A percentile compares a stretch with the other conserved stretches of the same genome.
These are phyloP conservation scores for Cicer chorassanicum DNA, from an alignment of 306 rosid genomes.

Conservation along the genomic window DNA sequence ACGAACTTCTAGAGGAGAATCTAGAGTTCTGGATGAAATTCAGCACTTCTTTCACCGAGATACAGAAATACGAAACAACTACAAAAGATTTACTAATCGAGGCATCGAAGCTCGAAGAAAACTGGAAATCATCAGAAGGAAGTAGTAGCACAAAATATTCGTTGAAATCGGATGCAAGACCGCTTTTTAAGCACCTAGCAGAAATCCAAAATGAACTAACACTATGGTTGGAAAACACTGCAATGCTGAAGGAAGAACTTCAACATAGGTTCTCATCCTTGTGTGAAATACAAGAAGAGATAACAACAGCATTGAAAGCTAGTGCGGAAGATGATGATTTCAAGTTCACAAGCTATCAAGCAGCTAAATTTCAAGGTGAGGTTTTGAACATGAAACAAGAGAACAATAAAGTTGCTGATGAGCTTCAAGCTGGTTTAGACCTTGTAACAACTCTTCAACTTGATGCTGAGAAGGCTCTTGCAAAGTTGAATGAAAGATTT, in stretches of 20 bases:
- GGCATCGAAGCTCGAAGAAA: slow-evolving; percentile 58
- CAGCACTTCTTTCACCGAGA: slow-evolving; percentile 74
- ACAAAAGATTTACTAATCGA: slow-evolving; percentile 67
- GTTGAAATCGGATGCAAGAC: slow-evolving; percentile 76
- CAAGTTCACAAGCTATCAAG: slow-evolving; percentile 91
- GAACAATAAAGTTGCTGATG: slow-evolving; percentile 87
- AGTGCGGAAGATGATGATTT: slow-evolving; percentile 90
- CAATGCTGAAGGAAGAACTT: slow-evolving; percentile 70
- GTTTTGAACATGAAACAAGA: slow-evolving; percentile 96
- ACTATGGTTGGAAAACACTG: slow-evolving; percentile 70
- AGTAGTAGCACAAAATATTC: slow-evolving; percentile 46
- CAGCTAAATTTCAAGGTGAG: slow-evolving; percentile 98
- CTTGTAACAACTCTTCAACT: slow-evolving; percentile 61
- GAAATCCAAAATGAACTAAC: slow-evolving; percentile 78
- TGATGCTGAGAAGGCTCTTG: slow-evolving; percentile 68
- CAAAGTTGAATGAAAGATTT: slow-evolving; percentile 70
- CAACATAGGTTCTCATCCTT: slow-evolving; percentile 73
- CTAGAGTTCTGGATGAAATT: slow-evolving; percentile 84
- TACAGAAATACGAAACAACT: slow-evolving; percentile 71
- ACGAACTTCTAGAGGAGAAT: slow-evolving; percentile 89
- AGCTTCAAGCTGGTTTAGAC: slow-evolving; percentile 81
- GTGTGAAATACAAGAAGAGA: slow-evolving; percentile 83
- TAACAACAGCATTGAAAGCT: slow-evolving; percentile 73
- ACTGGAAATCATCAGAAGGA: slow-evolving; percentile 56
- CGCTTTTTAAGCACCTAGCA: slow-evolving; percentile 78